phyloP scores from a whole-genome alignment of 805 yeast species.

The Candida tallmaniae region DNA sequence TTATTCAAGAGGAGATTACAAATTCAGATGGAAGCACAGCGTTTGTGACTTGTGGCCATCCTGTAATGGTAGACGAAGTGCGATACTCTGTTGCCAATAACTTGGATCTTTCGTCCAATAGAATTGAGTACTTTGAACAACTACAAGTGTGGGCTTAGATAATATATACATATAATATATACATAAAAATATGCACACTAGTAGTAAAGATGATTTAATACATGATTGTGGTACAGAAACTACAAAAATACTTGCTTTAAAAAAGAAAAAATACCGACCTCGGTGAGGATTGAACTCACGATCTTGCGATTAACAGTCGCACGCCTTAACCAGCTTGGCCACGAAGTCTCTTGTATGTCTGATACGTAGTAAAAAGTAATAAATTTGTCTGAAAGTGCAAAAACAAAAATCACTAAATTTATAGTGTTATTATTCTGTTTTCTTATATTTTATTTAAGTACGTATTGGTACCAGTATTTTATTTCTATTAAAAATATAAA shows the following conservation, averaged over 20 bases:
- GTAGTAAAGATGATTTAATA: too few species aligned
- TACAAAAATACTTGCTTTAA: too few species aligned
- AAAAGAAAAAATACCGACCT: slow-evolving; percentile 3
- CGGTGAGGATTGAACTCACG: slow-evolving; percentile 9
- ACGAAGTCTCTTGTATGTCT: slow-evolving; percentile 2
- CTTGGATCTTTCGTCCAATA: slow-evolving; percentile 30
- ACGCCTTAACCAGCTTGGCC: slow-evolving; percentile 7
- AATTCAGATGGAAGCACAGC: slow-evolving; percentile 42
- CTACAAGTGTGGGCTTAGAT: slow-evolving; percentile 59
- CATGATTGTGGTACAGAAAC: too few species aligned
- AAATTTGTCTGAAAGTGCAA: too few species aligned
- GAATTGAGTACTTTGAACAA: slow-evolving; percentile 72
- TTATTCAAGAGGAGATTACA: slow-evolving; percentile 34
- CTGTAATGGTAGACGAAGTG: slow-evolving; percentile 51
- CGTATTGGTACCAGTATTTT: too few species aligned
- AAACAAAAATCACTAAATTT: too few species aligned
- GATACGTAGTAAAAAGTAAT: too few species aligned
- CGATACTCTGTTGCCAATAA: slow-evolving; percentile 45
- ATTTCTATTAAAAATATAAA: too few species aligned
- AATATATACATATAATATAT: too few species aligned
- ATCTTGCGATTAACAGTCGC: slow-evolving; percentile 7
- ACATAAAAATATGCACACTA: too few species aligned
- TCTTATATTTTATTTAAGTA: too few species aligned
- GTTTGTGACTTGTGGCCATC: slow-evolving; percentile 62
- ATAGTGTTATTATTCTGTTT: too few species aligned